Evolutionary conservation across 2,329 filamentous ascomycete species (phyloP), one percentile per base, ranked within the genome.

Genomic region (Colletotrichum theobromicola): DNA sequence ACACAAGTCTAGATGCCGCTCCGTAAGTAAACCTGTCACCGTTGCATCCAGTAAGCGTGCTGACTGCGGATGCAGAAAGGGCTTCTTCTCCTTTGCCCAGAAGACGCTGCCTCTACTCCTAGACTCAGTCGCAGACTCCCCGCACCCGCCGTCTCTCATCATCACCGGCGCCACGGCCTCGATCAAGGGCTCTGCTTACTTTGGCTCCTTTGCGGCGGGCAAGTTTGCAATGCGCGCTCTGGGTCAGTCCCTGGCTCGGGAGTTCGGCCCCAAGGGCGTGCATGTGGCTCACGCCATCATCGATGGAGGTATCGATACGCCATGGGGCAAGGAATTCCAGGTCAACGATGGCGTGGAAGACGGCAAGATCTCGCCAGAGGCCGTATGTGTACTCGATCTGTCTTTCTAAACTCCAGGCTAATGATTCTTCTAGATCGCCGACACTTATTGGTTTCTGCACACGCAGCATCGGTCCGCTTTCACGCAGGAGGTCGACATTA

Each of bases 161-260:
- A 94, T 97, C 83, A 98, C 95, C 0, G 95, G 95, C 35, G 95
- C 95, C 0, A 98, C 95, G 0, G 95, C 95, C 0, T 94, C 93
- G 0, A 78, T 96, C 21, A 93, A 93, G 79, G 94, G 94, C 5
- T 93, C 91, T 13, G 92, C 94, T 1, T 85, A 87, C 15, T 94
- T 95, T 82, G 87, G 91, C 2, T 85, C 90, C 9, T 98, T 98
- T 80, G 93, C 95, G 0, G 90, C 92, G 3, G 93, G 93, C 32
- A 98, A 97, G 82, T 97, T 95, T 81, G 95, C 94, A 5, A 85
- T 94, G 78, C 89, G 95, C 35, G 94, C 93, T 0, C 84, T 97
- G 65, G 89, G 90, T 1, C 94, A 96, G 83, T 93, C 91, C 37
- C 87, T 98, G 30, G 94, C 95, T 0, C 90, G 93, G 71, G 95